Base-by-base conservation (phyloP, 306 rosid species). In the Nissolia schottii region DNA sequence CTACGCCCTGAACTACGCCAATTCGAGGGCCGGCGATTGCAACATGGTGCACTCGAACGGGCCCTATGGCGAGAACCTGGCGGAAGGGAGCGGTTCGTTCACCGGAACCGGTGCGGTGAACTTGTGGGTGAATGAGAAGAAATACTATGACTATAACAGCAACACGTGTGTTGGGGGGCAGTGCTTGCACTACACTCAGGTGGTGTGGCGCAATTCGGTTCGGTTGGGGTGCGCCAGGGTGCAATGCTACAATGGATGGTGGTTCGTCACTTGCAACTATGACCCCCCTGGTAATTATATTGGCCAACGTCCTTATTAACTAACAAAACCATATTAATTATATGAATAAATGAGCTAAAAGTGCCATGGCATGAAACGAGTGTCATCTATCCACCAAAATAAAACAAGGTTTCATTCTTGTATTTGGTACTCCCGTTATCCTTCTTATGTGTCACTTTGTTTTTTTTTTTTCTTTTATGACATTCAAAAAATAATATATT, bases 201-300 rank as follows among this genome's bases (percentile, higher is more conserved):
- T 83, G 25, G 75, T 80, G 15, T 84, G 87, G 87, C 61, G 62
- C 1, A 29, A 71, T 25, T 80, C 87, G 6, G 61, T 56, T 29
- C 82, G 80, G 11, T 22, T 84, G 7, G 85, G 82, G 6, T 83
- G 87, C 59, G 87, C 84, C 1, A 76, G 68, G 69, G 77, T 80
- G 16, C 74, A 27, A 35, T 84, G 87, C 35, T 45, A 3, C 66
- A 80, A 62, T 27, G 70, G 74, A 1, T 62, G 82, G 51, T 60
- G 62, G 61, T 46, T 73, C 35, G 28, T 60, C 16, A 1, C 62
- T 61, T 60, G 70, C 34, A 80, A 73, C 78, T 77, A 84, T 24
- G 80, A 76, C 49, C 80, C 82, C 0, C 85, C 78, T 0, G 85
- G 85, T 11, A 84, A 77, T 50, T 68, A 16, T 29, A 1, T 53